Evolutionary conservation across 306 rosid genomes (phyloP).

Genomic region (Dalbergia cultrata): DNA sequence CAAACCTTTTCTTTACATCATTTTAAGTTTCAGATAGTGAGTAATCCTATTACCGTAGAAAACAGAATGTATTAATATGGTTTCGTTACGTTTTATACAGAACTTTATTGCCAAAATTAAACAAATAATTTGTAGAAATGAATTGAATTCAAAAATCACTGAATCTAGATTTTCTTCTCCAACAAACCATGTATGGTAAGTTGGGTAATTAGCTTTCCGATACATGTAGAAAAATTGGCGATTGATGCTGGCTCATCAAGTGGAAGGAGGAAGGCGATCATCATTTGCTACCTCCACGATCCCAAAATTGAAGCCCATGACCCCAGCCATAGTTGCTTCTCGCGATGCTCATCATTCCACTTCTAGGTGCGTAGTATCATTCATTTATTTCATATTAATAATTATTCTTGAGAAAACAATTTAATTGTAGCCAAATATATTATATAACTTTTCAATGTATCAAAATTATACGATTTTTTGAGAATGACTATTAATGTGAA

Average conservation of each 20-base stretch:
- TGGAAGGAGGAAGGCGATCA: slow-evolving; percentile 48
- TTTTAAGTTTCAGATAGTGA: background rate
- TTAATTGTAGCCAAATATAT: too few relatives aligned
- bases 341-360: slow-evolving; percentile 12
- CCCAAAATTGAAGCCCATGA: slow-evolving; percentile 48
- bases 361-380: background rate
- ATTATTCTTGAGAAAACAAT: too few relatives aligned
- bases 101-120: background rate
- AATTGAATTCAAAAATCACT: background rate
- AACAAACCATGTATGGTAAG: background rate
- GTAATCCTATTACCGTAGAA: background rate
- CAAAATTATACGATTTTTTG: too few relatives aligned
- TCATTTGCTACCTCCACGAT: slow-evolving; percentile 33
- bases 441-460: too few relatives aligned
- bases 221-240: slow-evolving; percentile 36
- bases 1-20: background rate
- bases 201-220: background rate
- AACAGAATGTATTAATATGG: too few relatives aligned
- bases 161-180: background rate
- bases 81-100: too few relatives aligned
- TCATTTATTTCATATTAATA: too few relatives aligned
- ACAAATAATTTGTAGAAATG: background rate
- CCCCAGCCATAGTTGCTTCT: slow-evolving; percentile 10
- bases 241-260: background rate
- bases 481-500: too few relatives aligned